Percentiles rank a stretch among this genome's conserved stretches.
These are phyloP conservation scores for Tetrapisispora iriomotensis DNA, from an alignment of 805 yeast genomes.

Conservation along the genomic window DNA sequence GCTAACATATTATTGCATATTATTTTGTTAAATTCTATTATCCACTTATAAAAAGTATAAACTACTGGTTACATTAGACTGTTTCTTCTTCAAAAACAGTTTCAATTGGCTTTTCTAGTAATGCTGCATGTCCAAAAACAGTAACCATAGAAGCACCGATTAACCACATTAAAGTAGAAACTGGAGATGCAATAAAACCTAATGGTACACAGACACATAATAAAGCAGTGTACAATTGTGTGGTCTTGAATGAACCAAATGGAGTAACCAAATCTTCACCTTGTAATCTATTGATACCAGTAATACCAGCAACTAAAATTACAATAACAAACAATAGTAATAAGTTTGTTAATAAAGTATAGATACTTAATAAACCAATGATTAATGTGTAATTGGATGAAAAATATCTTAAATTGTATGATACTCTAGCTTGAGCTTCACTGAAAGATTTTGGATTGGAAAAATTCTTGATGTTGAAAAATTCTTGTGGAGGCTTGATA, in stretches of 20 bases:
- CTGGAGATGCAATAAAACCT: constrained; percentile 81
- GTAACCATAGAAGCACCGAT: constrained; percentile 73
- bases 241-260: constrained; percentile 58
- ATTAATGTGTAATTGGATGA: constrained; percentile 77
- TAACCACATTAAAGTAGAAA: constrained; percentile 85
- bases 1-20: too few species aligned
- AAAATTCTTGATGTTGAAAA: constrained; percentile 80
- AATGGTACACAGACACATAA: constrained; percentile 68
- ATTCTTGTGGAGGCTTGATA: constrained; percentile 84
- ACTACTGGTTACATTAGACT: constrained; percentile 10
- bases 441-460: constrained; percentile 85
- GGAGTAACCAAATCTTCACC: constrained; percentile 80
- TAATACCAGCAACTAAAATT: constrained; percentile 63
- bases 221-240: constrained; percentile 77
- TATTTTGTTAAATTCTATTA: too few species aligned
- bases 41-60: neutral
- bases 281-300: constrained; percentile 65
- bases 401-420: constrained; percentile 78
- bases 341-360: constrained; percentile 80
- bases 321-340: constrained; percentile 74
- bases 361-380: constrained; percentile 61
- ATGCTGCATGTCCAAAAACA: constrained; percentile 76
- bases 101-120: constrained; percentile 93
- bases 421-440: constrained; percentile 81
- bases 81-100: constrained; percentile 80